Evolutionary conservation across 495 filamentous ascomycete genomes (phyloP).

Genomic region (Thermothielavioides terrestris): DNA sequence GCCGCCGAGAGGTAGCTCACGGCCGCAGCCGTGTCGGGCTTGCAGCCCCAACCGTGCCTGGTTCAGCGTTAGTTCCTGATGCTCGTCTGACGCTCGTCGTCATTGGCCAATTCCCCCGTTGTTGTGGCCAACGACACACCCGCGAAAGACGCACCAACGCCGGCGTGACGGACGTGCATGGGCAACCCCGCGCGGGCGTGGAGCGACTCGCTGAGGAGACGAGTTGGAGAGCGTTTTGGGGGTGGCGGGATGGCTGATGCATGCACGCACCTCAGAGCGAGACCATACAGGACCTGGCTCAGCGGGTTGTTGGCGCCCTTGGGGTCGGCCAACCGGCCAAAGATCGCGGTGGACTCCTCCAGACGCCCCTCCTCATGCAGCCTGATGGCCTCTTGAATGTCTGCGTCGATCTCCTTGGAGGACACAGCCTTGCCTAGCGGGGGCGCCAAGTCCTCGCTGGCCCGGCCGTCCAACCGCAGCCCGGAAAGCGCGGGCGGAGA

Average conservation of each 20-base stretch:
- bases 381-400: conserved; percentile 93
- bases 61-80: conserved; percentile 9
- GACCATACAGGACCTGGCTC: conserved; percentile 91
- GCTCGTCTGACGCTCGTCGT: neutral
- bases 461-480: conserved; percentile 18
- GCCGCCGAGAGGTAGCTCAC: conserved; percentile 78
- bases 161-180: neutral
- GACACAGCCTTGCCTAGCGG: conserved; percentile 31
- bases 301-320: conserved; percentile 82
- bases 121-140: conserved; percentile 13
- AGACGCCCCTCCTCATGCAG: conserved; percentile 79
- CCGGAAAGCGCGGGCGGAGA: conserved; percentile 17
- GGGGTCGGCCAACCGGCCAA: conserved; percentile 78
- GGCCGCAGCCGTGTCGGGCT: conserved; percentile 59
- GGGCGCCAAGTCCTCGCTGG: conserved; percentile 12
- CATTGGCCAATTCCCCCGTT: conserved; percentile 11
- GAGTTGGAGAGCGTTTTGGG: too few relatives aligned
- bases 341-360: conserved; percentile 71
- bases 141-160: neutral
- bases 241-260: too few relatives aligned
- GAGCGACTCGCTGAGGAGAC: too few relatives aligned
- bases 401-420: conserved; percentile 52
- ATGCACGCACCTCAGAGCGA: conserved; percentile 70
- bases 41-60: conserved; percentile 92
- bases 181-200: too few relatives aligned